Percentiles rank a stretch among this genome's conserved stretches.
These are phyloP conservation scores for Boletus eberwhitei DNA, from an alignment of 768 basidiomycete genomes.

Conservation along the genomic window DNA sequence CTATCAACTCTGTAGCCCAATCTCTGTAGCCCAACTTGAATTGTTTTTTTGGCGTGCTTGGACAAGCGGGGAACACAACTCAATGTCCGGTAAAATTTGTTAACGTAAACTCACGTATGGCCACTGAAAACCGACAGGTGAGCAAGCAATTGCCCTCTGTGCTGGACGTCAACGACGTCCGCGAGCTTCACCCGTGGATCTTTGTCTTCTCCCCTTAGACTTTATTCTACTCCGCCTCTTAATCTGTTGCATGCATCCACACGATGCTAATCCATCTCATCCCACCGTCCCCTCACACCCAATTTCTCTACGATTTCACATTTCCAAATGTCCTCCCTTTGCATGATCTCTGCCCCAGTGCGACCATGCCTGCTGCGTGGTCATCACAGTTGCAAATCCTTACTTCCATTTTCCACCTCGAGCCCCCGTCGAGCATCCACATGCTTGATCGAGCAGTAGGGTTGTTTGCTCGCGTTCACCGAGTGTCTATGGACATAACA, in stretches of 20 bases:
- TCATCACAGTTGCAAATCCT: conserved; percentile 49
- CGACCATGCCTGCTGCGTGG: conserved; percentile 50
- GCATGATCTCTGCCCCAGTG: conserved; percentile 29
- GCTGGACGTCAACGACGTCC: conserved; percentile 31
- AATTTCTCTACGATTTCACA: conserved; percentile 56
- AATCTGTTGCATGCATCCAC: conserved; percentile 17
- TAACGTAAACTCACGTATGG: conserved; percentile 33
- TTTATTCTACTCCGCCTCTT: conserved; percentile 23
- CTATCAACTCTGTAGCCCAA: too few species aligned
- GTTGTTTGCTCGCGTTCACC: conserved; percentile 49
- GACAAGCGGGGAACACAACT: conserved; percentile 1
- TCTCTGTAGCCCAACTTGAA: not conserved
- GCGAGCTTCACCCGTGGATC: conserved; percentile 5
- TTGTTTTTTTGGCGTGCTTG: not conserved
- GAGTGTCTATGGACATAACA: conserved; percentile 62
- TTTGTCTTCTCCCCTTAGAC: conserved; percentile 14
- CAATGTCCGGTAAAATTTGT: conserved; percentile 11
- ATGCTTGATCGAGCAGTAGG: conserved; percentile 60
- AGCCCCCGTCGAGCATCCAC: conserved; percentile 50
- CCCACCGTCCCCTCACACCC: conserved; percentile 42
- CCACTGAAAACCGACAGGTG: conserved; percentile 28
- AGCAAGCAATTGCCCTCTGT: conserved; percentile 16
- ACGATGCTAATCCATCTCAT: conserved; percentile 59
- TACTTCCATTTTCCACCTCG: conserved; percentile 47
- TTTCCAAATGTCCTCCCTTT: conserved; percentile 44